A percentile compares a stretch with the other conserved stretches of the same genome.
Conservation (phyloP, 495 filamentous ascomycete species). For the Jackrogersella multiformis region DNA sequence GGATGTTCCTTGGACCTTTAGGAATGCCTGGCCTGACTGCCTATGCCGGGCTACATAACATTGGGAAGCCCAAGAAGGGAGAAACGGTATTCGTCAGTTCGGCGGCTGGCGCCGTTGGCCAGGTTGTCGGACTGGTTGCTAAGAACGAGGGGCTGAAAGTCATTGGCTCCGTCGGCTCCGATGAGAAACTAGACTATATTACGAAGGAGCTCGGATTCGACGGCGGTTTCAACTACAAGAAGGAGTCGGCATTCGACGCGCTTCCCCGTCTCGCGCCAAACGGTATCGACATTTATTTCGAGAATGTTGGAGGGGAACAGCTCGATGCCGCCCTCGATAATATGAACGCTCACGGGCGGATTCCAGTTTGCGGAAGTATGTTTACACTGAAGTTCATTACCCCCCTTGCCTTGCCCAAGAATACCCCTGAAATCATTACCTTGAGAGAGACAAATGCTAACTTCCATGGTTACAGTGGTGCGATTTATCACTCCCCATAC, state of each 20-base stretch:
- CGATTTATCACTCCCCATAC: conserved; percentile 8
- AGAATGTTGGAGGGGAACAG: conserved; percentile 93
- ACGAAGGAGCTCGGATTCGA: conserved; percentile 73
- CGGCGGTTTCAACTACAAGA: conserved; percentile 76
- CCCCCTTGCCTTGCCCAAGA: neutral
- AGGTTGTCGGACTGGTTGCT: conserved; percentile 84
- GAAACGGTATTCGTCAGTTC: conserved; percentile 89
- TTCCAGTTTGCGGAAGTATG: conserved; percentile 63
- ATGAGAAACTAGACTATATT: conserved; percentile 75
- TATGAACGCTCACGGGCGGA: conserved; percentile 76
- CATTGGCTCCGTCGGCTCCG: conserved; percentile 73
- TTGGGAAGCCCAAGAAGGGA: conserved; percentile 85
- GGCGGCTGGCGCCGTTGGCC: conserved; percentile 84
- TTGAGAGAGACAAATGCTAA: neutral
- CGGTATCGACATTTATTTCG: conserved; percentile 94
- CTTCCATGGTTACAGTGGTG: conserved; percentile 42
- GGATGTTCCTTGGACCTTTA: conserved; percentile 73
- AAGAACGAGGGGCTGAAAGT: conserved; percentile 88
- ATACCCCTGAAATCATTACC: no score
- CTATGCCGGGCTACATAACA: conserved; percentile 81
- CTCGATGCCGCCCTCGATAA: conserved; percentile 77
- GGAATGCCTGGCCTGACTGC: conserved; percentile 92
- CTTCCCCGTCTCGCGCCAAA: conserved; percentile 78
- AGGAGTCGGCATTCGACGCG: conserved; percentile 71
- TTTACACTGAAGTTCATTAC: neutral